Conservation (phyloP, 495 filamentous ascomycete genomes). For the Paragyromitra xinjiangensis region DNA sequence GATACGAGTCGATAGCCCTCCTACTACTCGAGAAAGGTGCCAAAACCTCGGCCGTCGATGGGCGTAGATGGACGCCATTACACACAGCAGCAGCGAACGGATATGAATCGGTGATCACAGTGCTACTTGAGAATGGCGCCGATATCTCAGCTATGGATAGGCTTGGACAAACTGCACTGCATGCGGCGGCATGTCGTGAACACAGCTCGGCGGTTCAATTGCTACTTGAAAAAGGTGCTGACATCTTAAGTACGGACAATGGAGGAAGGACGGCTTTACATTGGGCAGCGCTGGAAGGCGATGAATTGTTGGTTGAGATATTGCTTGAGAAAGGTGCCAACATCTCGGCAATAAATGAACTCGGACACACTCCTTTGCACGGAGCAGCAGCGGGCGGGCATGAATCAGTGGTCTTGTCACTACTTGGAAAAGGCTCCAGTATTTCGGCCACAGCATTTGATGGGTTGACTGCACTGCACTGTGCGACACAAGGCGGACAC, state of each 20-base stretch:
- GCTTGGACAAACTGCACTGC: slow-evolving; percentile 15
- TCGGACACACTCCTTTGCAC: background rate
- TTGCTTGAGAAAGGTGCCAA: slow-evolving; percentile 1
- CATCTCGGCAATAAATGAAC: background rate
- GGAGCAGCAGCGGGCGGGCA: slow-evolving; percentile 15
- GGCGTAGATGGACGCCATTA: background rate
- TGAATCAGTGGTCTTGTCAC: background rate
- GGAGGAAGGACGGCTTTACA: slow-evolving; percentile 10
- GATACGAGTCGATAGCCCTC: background rate
- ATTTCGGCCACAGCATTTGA: background rate
- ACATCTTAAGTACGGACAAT: slow-evolving; percentile 18
- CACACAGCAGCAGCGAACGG: background rate
- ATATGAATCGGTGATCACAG: background rate
- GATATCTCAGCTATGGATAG: background rate
- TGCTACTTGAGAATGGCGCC: slow-evolving; percentile 2
- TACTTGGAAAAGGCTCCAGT: slow-evolving; percentile 3
- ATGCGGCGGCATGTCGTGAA: background rate
- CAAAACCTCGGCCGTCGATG: background rate
- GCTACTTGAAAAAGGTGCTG: slow-evolving; percentile 7
- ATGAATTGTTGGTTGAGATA: slow-evolving; percentile 1
- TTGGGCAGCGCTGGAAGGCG: background rate
- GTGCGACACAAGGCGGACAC: background rate
- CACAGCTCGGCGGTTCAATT: background rate
- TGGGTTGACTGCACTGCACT: slow-evolving; percentile 3
- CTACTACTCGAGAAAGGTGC: background rate